A percentile compares a stretch with the other conserved stretches of the same genome.
These are phyloP conservation scores for Plasmodium reichenowi DNA, from an alignment of 169 alveolate species.

Conservation along the genomic window DNA sequence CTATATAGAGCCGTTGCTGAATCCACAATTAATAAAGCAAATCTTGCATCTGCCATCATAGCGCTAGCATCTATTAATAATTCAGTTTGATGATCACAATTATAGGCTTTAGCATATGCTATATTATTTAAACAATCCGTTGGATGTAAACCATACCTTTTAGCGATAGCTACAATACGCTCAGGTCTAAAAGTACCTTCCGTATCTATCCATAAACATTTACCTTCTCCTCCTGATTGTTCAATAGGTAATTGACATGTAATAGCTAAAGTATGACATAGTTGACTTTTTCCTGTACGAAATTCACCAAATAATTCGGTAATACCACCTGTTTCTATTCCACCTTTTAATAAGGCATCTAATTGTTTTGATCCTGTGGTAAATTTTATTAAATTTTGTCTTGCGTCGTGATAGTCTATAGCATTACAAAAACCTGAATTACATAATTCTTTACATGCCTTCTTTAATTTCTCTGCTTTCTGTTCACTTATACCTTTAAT, in stretches of 20 bases:
- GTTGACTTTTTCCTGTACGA: constrained; percentile 98
- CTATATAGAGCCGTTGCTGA: constrained; percentile 97
- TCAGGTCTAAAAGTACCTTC: constrained; percentile 99
- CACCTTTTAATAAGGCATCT: constrained; percentile 97
- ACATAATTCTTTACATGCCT: constrained; percentile 93
- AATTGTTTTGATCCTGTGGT: constrained; percentile 96
- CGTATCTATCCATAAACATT: constrained; percentile 99
- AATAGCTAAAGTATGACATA: constrained; percentile 96
- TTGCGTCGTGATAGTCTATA: constrained; percentile 91
- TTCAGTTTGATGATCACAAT: constrained; percentile 96
- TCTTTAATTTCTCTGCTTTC: constrained; percentile 95
- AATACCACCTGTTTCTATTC: constrained; percentile 96
- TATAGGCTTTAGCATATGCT: constrained; percentile 98
- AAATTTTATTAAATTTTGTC: constrained; percentile 93
- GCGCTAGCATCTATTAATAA: constrained; percentile 96
- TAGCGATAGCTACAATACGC: constrained; percentile 97
- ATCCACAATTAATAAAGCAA: constrained; percentile 98
- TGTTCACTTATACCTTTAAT: constrained; percentile 98
- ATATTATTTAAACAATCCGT: constrained; percentile 97
- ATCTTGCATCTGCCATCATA: constrained; percentile 97
- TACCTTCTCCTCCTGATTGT: constrained; percentile 98
- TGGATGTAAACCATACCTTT: constrained; percentile 96
- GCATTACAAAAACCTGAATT: constrained; percentile 95
- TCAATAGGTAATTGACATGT: constrained; percentile 96
- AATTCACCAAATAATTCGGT: constrained; percentile 99